Base-by-base conservation (phyloP, 1,139 yeast species). In the Yamadazyma spencermartinsiae region DNA sequence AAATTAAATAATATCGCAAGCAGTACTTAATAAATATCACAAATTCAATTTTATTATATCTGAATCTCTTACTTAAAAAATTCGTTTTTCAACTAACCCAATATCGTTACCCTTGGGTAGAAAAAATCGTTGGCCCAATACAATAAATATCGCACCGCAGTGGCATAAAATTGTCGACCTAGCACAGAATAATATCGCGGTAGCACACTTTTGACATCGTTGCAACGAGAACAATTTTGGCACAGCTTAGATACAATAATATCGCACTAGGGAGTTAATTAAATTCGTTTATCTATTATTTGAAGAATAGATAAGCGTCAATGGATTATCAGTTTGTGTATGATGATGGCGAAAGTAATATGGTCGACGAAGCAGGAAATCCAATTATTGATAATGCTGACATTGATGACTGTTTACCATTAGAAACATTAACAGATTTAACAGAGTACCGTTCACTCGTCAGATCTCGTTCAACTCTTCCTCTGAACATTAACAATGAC, bases 351-450 rank as follows among this genome's bases (percentile, higher is more conserved):
- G 40, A 36, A 12, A 31, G 16, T 31, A 39, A 34, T 25, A 28
- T 40, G 28, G 36, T 41, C 26, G 37, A 42, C 31, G 39, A 42
- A 39, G 23, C 36, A 23, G 44, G 38, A 33, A 31, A 38, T 23
- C 31, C 38, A 36, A 30, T 41, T 21, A 18, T 39, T 17, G 42
- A 41, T 27, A 30, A 38, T n/a, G 34, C 27, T 35, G 42, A 35
- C 19, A 35, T 35, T 31, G 34, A 38, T 31, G 42, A 36, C 26
- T 36, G 44, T 33, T 16, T 40, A 13, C 42, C 41, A 12, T 32
- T 38, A 24, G 37, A 36, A 36, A 30, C 37, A 16, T 26, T 39
- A 5, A 15, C 15, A 3, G 31, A 33, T 24, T 34, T 39, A 15
- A 31, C 26, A 3, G 33, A 36, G 23, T 34, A 36, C 15, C 40